Conservation (phyloP, 305 asterid genomes). For the Euphrasia arctica region DNA sequence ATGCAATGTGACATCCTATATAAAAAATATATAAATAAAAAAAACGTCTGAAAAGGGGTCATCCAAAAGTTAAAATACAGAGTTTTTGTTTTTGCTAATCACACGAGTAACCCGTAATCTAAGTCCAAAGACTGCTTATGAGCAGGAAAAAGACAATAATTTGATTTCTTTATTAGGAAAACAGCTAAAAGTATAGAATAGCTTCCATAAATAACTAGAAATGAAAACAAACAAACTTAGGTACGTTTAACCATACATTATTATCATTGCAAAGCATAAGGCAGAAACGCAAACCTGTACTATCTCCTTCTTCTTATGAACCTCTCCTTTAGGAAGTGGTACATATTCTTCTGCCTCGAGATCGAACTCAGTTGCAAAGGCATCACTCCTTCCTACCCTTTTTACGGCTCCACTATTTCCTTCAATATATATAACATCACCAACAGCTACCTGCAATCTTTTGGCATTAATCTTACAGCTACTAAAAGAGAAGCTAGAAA, state of each 20-base stretch:
- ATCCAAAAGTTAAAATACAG: slow-evolving; percentile 10
- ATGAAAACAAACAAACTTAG: slow-evolving; percentile 14
- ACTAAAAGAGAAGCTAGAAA: slow-evolving; percentile 4
- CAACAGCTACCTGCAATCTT: slow-evolving; percentile 87
- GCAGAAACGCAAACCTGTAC: slow-evolving; percentile 61
- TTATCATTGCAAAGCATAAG: slow-evolving; percentile 1
- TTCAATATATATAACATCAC: slow-evolving; percentile 95
- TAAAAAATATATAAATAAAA: slow-evolving; percentile 10
- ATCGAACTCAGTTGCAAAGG: slow-evolving; percentile 95
- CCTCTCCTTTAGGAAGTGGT: slow-evolving; percentile 99
- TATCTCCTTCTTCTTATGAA: slow-evolving; percentile 96
- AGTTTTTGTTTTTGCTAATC: neutral
- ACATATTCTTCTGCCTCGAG: slow-evolving; percentile 99
- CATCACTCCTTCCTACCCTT: slow-evolving; percentile 98
- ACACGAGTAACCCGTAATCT: slow-evolving; percentile 13
- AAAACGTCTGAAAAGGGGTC: slow-evolving; percentile 3
- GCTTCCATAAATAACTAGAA: slow-evolving; percentile 13
- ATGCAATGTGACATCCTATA: slow-evolving; percentile 91
- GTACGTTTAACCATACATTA: slow-evolving; percentile 1
- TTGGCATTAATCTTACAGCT: slow-evolving; percentile 22
- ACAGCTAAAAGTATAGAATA: neutral
- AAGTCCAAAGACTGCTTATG: neutral
- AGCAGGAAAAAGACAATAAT: neutral
- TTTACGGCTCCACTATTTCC: slow-evolving; percentile 97
- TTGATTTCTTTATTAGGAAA: neutral